Evolutionary conservation across 106 monocot genomes (phyloP).

Genomic region (Acorus calamus): DNA sequence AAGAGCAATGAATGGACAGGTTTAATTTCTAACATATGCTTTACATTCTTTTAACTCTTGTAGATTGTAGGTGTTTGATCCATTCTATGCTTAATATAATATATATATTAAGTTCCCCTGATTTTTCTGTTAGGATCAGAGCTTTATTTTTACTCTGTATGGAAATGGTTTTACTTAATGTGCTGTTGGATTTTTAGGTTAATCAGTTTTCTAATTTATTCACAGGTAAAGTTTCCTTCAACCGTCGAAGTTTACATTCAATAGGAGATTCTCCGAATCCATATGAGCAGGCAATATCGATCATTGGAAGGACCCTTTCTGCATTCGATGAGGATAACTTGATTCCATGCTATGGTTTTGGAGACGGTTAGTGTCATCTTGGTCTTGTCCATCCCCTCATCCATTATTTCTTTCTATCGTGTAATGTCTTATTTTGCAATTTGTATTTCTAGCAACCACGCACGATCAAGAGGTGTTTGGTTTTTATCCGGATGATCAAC

Average conservation of each 20-base stretch:
- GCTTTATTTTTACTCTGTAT: no score
- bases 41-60: neutral
- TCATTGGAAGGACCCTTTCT: slow-evolving; percentile 83
- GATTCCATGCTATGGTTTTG: slow-evolving; percentile 95
- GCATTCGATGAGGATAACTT: slow-evolving; percentile 88
- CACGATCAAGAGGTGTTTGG: slow-evolving; percentile 87
- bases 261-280: slow-evolving; percentile 56
- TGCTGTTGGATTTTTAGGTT: no score
- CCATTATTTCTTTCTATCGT: neutral
- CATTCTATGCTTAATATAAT: no score
- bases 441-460: slow-evolving; percentile 41
- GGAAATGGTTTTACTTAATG: no score
- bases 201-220: neutral
- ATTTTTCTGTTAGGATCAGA: no score
- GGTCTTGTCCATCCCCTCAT: neutral
- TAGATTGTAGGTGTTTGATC: no score
- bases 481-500: slow-evolving; percentile 51
- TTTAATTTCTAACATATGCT: slow-evolving; percentile 2
- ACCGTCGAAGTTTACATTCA: slow-evolving; percentile 56
- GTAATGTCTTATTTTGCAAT: neutral
- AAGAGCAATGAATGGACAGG: slow-evolving; percentile 80
- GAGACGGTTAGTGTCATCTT: slow-evolving; percentile 46
- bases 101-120: no score
- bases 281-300: slow-evolving; percentile 85
- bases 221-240: slow-evolving; percentile 73